phyloP scores from a whole-genome alignment of 2,329 filamentous ascomycete species.

The Dactylellina haptotyla region DNA sequence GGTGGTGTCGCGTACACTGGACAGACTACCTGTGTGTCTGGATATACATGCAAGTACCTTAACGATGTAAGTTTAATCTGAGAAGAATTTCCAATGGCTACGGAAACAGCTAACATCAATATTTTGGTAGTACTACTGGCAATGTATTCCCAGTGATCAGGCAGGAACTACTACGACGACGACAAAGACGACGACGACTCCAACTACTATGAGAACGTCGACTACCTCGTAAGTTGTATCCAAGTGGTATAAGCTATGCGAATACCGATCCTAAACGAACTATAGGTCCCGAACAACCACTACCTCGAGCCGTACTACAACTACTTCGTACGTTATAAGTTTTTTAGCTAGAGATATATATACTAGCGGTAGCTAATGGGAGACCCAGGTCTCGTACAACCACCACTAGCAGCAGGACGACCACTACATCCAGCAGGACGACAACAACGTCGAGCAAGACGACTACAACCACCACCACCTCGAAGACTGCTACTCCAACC shows the following conservation, averaged over 20 bases:
- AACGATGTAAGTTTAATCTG: conserved; percentile 62
- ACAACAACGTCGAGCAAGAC: conserved; percentile 24
- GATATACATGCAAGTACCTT: conserved; percentile 61
- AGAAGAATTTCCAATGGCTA: conserved; percentile 52
- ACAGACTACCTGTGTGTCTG: conserved; percentile 62
- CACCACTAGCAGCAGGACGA: conserved; percentile 6
- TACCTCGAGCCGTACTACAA: conserved; percentile 8
- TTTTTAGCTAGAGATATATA: conserved; percentile 5
- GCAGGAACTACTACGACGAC: conserved; percentile 18
- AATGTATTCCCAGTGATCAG: conserved; percentile 43
- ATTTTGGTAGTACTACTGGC: conserved; percentile 41
- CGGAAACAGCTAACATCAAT: background rate
- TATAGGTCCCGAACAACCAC: conserved; percentile 1
- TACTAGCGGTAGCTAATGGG: background rate
- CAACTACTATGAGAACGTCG: conserved; percentile 6
- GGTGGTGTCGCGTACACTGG: conserved; percentile 62
- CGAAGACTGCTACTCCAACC: conserved; percentile 16
- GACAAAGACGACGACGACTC: background rate
- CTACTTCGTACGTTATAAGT: background rate
- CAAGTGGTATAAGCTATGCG: background rate
- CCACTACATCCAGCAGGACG: conserved; percentile 13
- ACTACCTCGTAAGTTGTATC: conserved; percentile 1
- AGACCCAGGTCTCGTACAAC: background rate
- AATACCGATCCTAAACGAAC: background rate
- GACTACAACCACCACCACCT: conserved; percentile 26